Base-by-base conservation (phyloP, 257 asterid species). In the Solanum gracilifrons region DNA sequence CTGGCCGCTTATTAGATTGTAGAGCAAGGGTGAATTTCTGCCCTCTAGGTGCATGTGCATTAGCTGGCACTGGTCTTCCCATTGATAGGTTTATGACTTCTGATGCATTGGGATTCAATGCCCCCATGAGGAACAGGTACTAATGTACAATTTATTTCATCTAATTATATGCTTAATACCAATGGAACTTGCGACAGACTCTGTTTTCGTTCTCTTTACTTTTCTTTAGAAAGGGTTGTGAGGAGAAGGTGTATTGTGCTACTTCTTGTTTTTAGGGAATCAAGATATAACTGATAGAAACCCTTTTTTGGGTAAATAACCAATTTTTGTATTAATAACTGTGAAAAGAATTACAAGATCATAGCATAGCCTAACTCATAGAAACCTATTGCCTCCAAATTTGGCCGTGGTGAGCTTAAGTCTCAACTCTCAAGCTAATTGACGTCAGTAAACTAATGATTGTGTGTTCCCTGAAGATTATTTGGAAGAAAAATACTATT, bases 51-150 rank as follows among this genome's bases (percentile, higher is more conserved):
- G 98, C 99, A 43, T 96, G 99, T 93, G 98, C 99, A 10, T 93
- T 97, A 89, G 99, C 99, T 90, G 99, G 99, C 39, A 96, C 99
- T 83, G 99, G 99, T 85, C 93, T 97, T 88, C 98, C 99, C 87
- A 96, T 97, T 90, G 99, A 97, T 88, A 92, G 99, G 87, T 97
- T 97, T 89, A 96, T 95, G 98, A 97, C 99, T 43, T 93, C 99
- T n/a, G 92, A 92, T 86, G 97, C 96, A 83, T 93, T 96, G 89
- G 98, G 99, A 48, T 97, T 97, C 92, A 92, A 93, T 86, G 98
- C 98, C 73, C 99, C 99, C 60, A 89, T 97, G 96, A 94, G 99
- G 91, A 97, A 96, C 94, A 97, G 98, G 99, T 95, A 89, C 51
- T 74, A 48, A 20, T 82, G 3, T 46, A 46, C 12, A n/a, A 80